Evolutionary conservation across 139 green algal species (phyloP), one percentile per base, ranked within the genome.

Genomic region (Desmodesmus armatus): DNA sequence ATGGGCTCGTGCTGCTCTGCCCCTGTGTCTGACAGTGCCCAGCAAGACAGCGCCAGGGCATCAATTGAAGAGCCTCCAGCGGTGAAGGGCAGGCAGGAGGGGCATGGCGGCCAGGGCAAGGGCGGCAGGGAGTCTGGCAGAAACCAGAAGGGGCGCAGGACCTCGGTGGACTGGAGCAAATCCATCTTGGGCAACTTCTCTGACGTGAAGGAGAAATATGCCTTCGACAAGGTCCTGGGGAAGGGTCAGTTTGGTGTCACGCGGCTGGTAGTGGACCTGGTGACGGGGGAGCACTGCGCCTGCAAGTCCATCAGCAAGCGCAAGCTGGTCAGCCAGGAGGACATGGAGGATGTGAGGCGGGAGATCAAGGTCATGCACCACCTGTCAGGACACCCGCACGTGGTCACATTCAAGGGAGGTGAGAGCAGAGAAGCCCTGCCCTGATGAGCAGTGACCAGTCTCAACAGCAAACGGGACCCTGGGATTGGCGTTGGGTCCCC

Each of bases 221-320:
- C 80, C 0, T 92, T 94, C 41, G 88, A 91, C 60, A 92, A 91
- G 43, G 85, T 93, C 25, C 89, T 95, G 3, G 92, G 92, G 0
- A 93, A 93, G 75, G 93, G 93, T 23, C 92, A 96, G 55, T 96
- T 96, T 80, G 93, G 93, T 31, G 88, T 91, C 6, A 91, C 90
- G 3, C 88, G 93, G 19, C 49, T 94, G 19, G 92, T 92, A 5
- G 78, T 89, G 5, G 75, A 94, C 47, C 92, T 93, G 71, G 87
- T 72, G n/a, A 94, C 92, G 0, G 85, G 88, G 4, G 55, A 92
- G 70, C 84, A 94, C 71, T 95, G 84, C 39, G 96, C 96, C 1
- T 97, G 95, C 91, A 98, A 98, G 82, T 92, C 89, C 40, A 98
- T 98, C 78, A 91, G 92, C 27, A 97, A 97, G 85, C 75, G 89